Evolutionary conservation across 768 basidiomycete species (phyloP).

Genomic region (Symmetrospora coprosmae): DNA sequence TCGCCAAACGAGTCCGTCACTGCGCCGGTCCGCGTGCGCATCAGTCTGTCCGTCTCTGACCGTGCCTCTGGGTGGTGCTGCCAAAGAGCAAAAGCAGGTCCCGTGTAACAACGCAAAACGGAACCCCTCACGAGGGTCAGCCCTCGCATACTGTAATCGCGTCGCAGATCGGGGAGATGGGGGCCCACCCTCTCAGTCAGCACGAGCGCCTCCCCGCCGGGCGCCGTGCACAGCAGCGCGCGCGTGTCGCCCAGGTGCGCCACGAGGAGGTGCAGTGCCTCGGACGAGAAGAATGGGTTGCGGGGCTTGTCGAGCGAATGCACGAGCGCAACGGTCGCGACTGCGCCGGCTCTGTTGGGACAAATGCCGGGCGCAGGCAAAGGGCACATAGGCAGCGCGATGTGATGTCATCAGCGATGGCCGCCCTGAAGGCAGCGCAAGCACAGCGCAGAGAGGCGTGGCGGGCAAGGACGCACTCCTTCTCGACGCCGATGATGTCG

Average conservation of each 20-base stretch:
- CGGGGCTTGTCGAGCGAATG: slow-evolving; percentile 72
- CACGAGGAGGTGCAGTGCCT: slow-evolving; percentile 62
- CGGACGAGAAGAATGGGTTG: slow-evolving; percentile 65
- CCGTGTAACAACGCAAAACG: too few species aligned
- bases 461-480: slow-evolving; percentile 10
- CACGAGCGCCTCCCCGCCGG: slow-evolving; percentile 57
- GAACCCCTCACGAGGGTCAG: too few species aligned
- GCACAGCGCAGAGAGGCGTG: neutral
- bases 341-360: slow-evolving; percentile 48
- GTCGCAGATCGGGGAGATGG: neutral
- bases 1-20: slow-evolving; percentile 42
- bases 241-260: slow-evolving; percentile 91
- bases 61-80: slow-evolving; percentile 80
- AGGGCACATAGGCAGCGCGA: too few species aligned
- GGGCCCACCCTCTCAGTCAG: slow-evolving; percentile 59
- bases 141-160: too few species aligned
- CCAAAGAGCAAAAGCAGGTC: too few species aligned
- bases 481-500: slow-evolving; percentile 22
- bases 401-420: neutral
- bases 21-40: slow-evolving; percentile 72
- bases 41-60: slow-evolving; percentile 66
- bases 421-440: too few species aligned
- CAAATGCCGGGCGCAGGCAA: neutral
- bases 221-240: slow-evolving; percentile 61
- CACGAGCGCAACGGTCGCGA: slow-evolving; percentile 77